A percentile compares a stretch with the other conserved stretches of the same genome.
Evolutionary conservation across 2,329 filamentous ascomycete genomes (phyloP).

Genomic region (Xylariaceae sp.): DNA sequence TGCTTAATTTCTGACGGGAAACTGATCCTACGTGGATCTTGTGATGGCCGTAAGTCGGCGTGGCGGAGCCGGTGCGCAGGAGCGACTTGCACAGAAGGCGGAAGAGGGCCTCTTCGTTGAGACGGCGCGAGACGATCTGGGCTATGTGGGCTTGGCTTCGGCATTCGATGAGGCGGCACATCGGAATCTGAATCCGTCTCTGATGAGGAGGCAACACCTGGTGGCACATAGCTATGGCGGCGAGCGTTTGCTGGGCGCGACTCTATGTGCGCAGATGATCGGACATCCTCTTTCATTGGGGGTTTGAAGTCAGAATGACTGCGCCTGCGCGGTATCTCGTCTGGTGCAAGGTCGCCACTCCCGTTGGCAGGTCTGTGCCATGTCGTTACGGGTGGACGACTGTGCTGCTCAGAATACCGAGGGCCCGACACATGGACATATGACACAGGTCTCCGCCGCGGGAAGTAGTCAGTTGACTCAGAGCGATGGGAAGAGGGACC

Average conservation of each 20-base stretch:
- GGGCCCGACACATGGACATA: constrained; percentile 27
- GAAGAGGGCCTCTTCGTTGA: no score
- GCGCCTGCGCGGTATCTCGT: constrained; percentile 41
- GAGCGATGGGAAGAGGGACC: constrained; percentile 24
- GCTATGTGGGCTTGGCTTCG: no score
- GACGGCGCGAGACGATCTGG: no score
- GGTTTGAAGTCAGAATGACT: constrained; percentile 51
- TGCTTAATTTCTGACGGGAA: constrained; percentile 28
- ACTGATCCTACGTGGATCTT: constrained; percentile 26
- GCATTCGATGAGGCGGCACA: constrained; percentile 14
- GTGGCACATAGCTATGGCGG: constrained; percentile 28
- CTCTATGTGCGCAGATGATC: constrained; percentile 19
- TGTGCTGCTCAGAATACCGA: constrained; percentile 18
- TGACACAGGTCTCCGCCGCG: constrained; percentile 33
- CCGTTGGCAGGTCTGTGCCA: no score
- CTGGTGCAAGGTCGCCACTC: no score
- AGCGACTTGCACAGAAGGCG: no score
- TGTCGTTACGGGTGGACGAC: no score
- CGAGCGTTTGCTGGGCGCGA: constrained; percentile 22
- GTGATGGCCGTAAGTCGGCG: constrained; percentile 22
- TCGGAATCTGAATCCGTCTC: constrained; percentile 26
- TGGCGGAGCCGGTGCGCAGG: constrained; percentile 21
- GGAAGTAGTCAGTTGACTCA: constrained; percentile 35
- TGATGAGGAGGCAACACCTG: constrained; percentile 18
- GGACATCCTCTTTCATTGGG: constrained; percentile 29